Percentiles rank a stretch among this genome's conserved stretches.
phyloP scores from a whole-genome alignment of 2,329 filamentous ascomycete species.

The Phaeosphaeriaceae sp. region DNA sequence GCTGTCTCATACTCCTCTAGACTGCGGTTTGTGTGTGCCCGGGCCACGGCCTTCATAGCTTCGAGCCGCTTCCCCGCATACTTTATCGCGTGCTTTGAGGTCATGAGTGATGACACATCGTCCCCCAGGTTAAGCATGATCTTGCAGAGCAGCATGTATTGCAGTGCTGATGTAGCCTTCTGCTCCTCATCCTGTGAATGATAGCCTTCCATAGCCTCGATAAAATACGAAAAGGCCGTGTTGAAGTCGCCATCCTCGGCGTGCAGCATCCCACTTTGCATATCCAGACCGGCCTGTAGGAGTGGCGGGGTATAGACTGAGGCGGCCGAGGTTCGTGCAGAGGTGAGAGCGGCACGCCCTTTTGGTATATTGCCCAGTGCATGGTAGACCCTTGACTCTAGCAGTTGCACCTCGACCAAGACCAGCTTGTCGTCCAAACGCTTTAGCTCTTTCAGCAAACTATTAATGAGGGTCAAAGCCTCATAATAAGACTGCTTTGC shows the following conservation, averaged over 20 bases:
- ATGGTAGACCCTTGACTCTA: slow-evolving; percentile 97
- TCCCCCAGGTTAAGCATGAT: slow-evolving; percentile 98
- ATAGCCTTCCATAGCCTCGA: slow-evolving; percentile 97
- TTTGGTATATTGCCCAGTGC: slow-evolving; percentile 96
- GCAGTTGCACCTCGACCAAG: slow-evolving; percentile 94
- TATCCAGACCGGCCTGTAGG: slow-evolving; percentile 94
- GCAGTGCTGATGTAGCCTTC: slow-evolving; percentile 94
- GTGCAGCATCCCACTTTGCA: slow-evolving; percentile 99
- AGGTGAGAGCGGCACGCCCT: slow-evolving; percentile 91
- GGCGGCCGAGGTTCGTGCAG: slow-evolving; percentile 90
- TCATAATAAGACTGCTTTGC: slow-evolving; percentile 98
- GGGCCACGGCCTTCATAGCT: slow-evolving; percentile 98
- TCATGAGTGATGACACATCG: slow-evolving; percentile 94
- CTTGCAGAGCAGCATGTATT: slow-evolving; percentile 99
- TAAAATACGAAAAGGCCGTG: slow-evolving; percentile 98
- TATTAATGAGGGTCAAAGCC: slow-evolving; percentile 94
- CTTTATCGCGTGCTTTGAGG: slow-evolving; percentile 94
- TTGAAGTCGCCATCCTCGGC: slow-evolving; percentile 99
- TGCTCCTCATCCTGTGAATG: slow-evolving; percentile 85
- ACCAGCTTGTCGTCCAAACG: slow-evolving; percentile 98
- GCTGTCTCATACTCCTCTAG: slow-evolving; percentile 97
- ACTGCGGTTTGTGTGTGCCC: slow-evolving; percentile 92
- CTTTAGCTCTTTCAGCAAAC: slow-evolving; percentile 94
- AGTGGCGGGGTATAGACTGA: slow-evolving; percentile 96
- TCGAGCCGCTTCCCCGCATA: slow-evolving; percentile 96